Evolutionary conservation across 2,329 filamentous ascomycete genomes (phyloP).

Genomic region (Alternaria incomplexa): DNA sequence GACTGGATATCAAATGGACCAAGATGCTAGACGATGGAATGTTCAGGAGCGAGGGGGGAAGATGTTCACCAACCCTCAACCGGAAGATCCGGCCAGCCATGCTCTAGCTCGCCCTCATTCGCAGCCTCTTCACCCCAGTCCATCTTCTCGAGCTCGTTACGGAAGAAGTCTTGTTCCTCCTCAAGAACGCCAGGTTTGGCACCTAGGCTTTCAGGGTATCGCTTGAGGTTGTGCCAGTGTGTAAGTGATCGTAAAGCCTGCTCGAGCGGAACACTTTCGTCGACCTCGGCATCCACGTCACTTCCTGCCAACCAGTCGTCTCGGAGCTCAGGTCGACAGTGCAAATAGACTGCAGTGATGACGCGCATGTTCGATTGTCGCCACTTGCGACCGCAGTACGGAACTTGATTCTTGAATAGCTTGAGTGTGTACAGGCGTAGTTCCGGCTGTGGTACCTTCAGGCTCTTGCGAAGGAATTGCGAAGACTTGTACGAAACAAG

Average conservation of each 20-base stretch:
- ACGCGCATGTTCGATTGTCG: slow-evolving; percentile 98
- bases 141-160: slow-evolving; percentile 58
- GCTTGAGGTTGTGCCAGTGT: slow-evolving; percentile 89
- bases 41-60: slow-evolving; percentile 1
- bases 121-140: slow-evolving; percentile 46
- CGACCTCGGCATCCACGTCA: slow-evolving; percentile 91
- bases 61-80: slow-evolving; percentile 38
- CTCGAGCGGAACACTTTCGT: slow-evolving; percentile 89
- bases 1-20: neutral
- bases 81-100: slow-evolving; percentile 32
- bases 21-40: neutral
- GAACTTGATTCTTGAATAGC: slow-evolving; percentile 97
- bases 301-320: slow-evolving; percentile 94
- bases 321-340: slow-evolving; percentile 87
- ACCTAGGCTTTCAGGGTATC: slow-evolving; percentile 80
- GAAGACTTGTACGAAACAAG: slow-evolving; percentile 96
- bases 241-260: slow-evolving; percentile 88
- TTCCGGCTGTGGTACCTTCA: slow-evolving; percentile 87
- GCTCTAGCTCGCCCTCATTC: slow-evolving; percentile 32
- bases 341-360: slow-evolving; percentile 94
- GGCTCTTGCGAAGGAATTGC: slow-evolving; percentile 86
- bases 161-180: slow-evolving; percentile 57
- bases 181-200: slow-evolving; percentile 48
- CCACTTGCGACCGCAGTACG: slow-evolving; percentile 98
- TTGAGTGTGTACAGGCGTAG: slow-evolving; percentile 94